Base-by-base conservation (phyloP, 306 rosid genomes). In the Elaeagnus macrophylla region DNA sequence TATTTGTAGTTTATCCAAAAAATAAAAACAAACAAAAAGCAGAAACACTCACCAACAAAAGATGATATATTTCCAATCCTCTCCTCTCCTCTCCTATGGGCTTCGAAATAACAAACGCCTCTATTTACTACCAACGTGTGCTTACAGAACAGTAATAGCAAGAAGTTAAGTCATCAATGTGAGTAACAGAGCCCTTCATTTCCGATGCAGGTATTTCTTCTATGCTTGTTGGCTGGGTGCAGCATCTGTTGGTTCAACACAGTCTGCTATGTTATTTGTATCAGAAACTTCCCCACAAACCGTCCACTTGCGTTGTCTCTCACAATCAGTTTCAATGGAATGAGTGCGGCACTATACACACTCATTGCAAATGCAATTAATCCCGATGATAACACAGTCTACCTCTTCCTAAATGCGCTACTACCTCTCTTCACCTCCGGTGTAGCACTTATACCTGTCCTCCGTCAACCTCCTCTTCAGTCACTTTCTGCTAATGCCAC, bases 191-290 rank as follows among this genome's bases (percentile, higher is more conserved):
- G n/a, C n/a, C n/a, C n/a, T n/a, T n/a, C n/a, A n/a, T n/a, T n/a
- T n/a, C n/a, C n/a, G n/a, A n/a, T n/a, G n/a, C 79, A 85, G 97
- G 89, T 85, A 0, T 75, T 83, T 61, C 58, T 85, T 37, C 77
- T 81, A n/a, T 76, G 87, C 74, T 79, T 85, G 62, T 50, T 81
- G 59, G 95, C 83, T 13, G 97, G 97, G 10, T 83, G 89, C 42
- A 77, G 97, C 79, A 75, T 85, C 52, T 77, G 87, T 57, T 85
- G 95, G 89, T 89, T 89, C 84, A 89, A 89, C 80, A 89, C 97
- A 0, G 73, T 89, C 51, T 85, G 89, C 80, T 85, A 76, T 41
- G 85, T 85, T 37, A 41, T 86, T 14, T 85, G 97, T 52, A 83
- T 83, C 39, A 57, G 41, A 56, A 70, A 85, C 49, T 89, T 85